Evolutionary conservation across 2,329 filamentous ascomycete species (phyloP), one percentile per base, ranked within the genome.

Genomic region (Phyllosticta citrichinensis): DNA sequence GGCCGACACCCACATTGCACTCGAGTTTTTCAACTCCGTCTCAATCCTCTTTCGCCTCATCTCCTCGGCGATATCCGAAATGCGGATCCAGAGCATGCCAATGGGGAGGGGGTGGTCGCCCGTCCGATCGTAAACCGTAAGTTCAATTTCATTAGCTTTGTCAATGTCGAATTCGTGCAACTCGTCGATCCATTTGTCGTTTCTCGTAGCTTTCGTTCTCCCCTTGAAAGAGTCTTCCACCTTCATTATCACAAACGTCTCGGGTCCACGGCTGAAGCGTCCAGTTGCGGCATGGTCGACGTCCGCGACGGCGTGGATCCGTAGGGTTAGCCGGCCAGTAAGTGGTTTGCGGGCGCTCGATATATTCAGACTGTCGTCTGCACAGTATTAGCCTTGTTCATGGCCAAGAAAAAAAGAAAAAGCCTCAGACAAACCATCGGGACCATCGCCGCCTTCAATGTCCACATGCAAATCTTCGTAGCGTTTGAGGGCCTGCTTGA

Each of bases 391-490:
- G 73, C 60, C 62, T 25, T 25, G 19, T 25, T 10, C 22, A n/a
- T n/a, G n/a, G n/a, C n/a, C n/a, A n/a, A n/a, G n/a, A 20, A 51
- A n/a, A 17, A 4, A 17, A 14, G n/a, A n/a, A 20, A 19, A 12
- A 20, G 6, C 30, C 20, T 11, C 9, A 22, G 3, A 60, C 85
- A 69, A 82, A 95, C 91, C 91, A 76, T 97, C 92, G 58, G 56
- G 61, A 70, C 95, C 91, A 52, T 86, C 79, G 5, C 83, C 81
- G 67, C 77, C 80, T 66, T 96, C 91, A 69, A 96, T 88, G 71
- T 97, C 93, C 63, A 99, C 91, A 70, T 99, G 93, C 59, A 99
- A 82, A 75, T 97, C 94, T 73, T 97, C 93, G 69, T 99, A 99
- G 82, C 93, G 83, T 77, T 96, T 96, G 71, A 99, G 80, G 56